Percentiles rank a stretch among this genome's conserved stretches.
Conservation (phyloP, 2,329 filamentous ascomycete genomes). For the Penicillium fuscoglaucum region DNA sequence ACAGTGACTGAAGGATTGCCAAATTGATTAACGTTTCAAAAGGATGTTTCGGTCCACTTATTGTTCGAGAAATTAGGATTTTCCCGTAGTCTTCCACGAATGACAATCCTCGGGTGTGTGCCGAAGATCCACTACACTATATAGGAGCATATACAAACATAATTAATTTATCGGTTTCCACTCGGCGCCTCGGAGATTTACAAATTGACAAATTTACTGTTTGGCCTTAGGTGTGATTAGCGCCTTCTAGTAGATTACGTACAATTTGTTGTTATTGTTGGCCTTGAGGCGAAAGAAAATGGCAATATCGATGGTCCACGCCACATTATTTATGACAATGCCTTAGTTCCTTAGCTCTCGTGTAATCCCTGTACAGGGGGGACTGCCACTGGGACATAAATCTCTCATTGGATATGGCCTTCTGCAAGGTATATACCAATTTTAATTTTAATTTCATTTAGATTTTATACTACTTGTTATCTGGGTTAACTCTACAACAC, state of each 20-base stretch:
- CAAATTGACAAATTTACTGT: not conserved
- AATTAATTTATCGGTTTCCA: not conserved
- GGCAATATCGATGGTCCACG: not conserved
- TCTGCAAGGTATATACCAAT: too few relatives aligned
- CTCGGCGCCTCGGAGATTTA: not conserved
- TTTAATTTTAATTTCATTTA: too few relatives aligned
- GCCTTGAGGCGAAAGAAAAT: not conserved
- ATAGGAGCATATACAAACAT: not conserved
- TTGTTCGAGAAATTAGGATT: not conserved
- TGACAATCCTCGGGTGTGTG: not conserved
- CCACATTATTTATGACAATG: not conserved
- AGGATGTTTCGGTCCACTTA: not conserved
- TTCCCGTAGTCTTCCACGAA: not conserved
- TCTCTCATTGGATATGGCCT: too few relatives aligned
- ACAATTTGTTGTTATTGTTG: not conserved
- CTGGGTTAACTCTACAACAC: too few relatives aligned
- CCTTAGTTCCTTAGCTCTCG: not conserved
- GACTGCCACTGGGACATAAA: too few relatives aligned
- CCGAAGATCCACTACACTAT: not conserved
- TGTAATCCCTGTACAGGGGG: too few relatives aligned
- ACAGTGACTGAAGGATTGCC: slow-evolving; percentile 20
- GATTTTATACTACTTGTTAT: too few relatives aligned
- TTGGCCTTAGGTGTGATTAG: not conserved
- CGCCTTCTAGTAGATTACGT: not conserved
- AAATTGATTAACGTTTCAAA: not conserved